phyloP scores from a whole-genome alignment of 2,329 filamentous ascomycete species.

The Cladophialophora psammophila region DNA sequence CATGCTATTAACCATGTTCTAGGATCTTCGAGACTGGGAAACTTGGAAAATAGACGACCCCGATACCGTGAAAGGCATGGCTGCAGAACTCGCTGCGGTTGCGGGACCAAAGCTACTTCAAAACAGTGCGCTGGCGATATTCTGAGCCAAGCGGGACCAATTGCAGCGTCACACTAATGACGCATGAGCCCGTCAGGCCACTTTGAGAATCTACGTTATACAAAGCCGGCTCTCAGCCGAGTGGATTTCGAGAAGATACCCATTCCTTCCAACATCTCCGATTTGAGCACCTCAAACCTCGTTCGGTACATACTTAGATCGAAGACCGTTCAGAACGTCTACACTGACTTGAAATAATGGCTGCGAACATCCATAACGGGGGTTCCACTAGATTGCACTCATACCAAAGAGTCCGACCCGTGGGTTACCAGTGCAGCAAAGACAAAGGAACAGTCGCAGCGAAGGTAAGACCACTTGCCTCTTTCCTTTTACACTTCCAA shows the following conservation, averaged over 20 bases:
- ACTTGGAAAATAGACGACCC: conserved; percentile 51
- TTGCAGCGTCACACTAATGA: conserved; percentile 16
- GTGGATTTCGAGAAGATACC: not conserved
- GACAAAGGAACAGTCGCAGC: not conserved
- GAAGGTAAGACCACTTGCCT: not conserved
- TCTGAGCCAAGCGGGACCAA: conserved; percentile 25
- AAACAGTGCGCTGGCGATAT: conserved; percentile 38
- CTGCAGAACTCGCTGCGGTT: conserved; percentile 55
- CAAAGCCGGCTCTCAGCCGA: not conserved
- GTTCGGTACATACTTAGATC: not conserved
- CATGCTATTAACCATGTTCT: conserved; percentile 14
- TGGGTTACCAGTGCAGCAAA: not conserved
- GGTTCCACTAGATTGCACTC: conserved; percentile 3
- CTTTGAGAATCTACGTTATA: not conserved
- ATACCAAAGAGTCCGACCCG: conserved; percentile 8
- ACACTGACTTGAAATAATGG: conserved; percentile 6
- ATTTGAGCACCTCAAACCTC: not conserved
- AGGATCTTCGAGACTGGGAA: conserved; percentile 59
- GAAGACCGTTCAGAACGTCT: not conserved
- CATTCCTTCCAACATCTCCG: not conserved
- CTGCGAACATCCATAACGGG: not conserved
- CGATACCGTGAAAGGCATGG: conserved; percentile 55
- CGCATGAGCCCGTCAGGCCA: not conserved
- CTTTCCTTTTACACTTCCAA: not conserved
- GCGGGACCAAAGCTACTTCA: conserved; percentile 54